phyloP scores from a whole-genome alignment of 495 filamentous ascomycete genomes.

The Penicillium ochrochloron region DNA sequence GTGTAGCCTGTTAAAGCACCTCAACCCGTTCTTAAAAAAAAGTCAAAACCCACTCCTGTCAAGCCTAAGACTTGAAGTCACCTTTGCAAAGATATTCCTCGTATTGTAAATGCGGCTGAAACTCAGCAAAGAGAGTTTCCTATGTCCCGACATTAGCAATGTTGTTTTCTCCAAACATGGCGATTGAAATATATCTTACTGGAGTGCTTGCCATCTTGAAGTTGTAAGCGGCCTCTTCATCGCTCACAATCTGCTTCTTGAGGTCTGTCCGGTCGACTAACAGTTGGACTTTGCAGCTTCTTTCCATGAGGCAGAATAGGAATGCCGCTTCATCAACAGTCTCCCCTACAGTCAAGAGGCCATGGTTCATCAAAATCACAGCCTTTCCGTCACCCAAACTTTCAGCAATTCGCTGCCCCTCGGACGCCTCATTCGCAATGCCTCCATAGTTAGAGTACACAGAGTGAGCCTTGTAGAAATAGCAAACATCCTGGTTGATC shows the following conservation, averaged over 20 bases:
- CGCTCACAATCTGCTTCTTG: constrained; percentile 45
- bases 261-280: constrained; percentile 45
- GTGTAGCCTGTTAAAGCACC: background rate
- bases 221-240: constrained; percentile 58
- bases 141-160: background rate
- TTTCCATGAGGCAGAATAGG: constrained; percentile 56
- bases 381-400: constrained; percentile 51
- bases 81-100: constrained; percentile 2
- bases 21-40: background rate
- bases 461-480: constrained; percentile 53
- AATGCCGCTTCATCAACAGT: constrained; percentile 62
- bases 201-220: constrained; percentile 28
- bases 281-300: constrained; percentile 55
- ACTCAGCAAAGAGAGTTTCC: constrained; percentile 1
- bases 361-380: constrained; percentile 58
- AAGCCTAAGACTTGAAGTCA: background rate
- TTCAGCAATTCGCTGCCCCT: constrained; percentile 55
- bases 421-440: constrained; percentile 54
- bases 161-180: background rate
- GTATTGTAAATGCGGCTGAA: background rate
- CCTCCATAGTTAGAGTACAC: constrained; percentile 61
- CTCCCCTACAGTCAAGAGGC: constrained; percentile 54
- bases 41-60: background rate
- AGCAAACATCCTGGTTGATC: constrained; percentile 53
- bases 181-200: background rate